Base-by-base conservation (phyloP, 768 basidiomycete species). In the Chalciporus piperatus region DNA sequence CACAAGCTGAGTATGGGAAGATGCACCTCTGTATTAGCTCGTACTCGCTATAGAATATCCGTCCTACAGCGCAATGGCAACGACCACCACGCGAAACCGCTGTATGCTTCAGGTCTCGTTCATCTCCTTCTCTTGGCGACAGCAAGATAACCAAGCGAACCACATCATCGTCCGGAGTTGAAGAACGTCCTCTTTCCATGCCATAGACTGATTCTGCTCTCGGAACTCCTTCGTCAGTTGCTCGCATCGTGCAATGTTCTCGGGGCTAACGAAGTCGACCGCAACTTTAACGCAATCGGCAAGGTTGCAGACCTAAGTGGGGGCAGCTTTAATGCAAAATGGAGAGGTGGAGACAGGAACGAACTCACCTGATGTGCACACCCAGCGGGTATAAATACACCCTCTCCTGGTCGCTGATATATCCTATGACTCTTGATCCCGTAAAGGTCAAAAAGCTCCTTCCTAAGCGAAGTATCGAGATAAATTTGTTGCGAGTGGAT, bases 271-370 rank as follows among this genome's bases (percentile, higher is more conserved):
- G 68, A 93, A 98, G 70, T 98, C 95, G 61, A 88, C 79, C 25
- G 95, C 94, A 46, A 97, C 91, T 72, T 98, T 98, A 74, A 98
- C 85, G 62, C 91, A 95, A 68, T 97, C 93, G n/a, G 92, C 80
- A 45, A 94, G 72, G 66, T 98, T 97, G 59, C 89, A 88, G 9
- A 97, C 94, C 84, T 96, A 60, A 59, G 59, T 27, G 16, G 11
- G 46, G 42, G 22, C 50, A 3, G 49, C 25, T 45, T 23, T 56
- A 30, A 28, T 32, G 17, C 30, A 13, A 32, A 11, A 32, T 40
- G 23, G 13, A 45, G 33, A 42, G n/a, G 28, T 41, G 30, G 27
- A 47, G 47, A 35, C 14, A 22, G 53, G 10, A 22, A 32, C 38
- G 5, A 41, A 63, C 79, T 47, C 47, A 89, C 90, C 82, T 93